These are phyloP conservation scores for Omphalea diandra DNA, from an alignment of 441 rosid species.

Conservation along the genomic window DNA sequence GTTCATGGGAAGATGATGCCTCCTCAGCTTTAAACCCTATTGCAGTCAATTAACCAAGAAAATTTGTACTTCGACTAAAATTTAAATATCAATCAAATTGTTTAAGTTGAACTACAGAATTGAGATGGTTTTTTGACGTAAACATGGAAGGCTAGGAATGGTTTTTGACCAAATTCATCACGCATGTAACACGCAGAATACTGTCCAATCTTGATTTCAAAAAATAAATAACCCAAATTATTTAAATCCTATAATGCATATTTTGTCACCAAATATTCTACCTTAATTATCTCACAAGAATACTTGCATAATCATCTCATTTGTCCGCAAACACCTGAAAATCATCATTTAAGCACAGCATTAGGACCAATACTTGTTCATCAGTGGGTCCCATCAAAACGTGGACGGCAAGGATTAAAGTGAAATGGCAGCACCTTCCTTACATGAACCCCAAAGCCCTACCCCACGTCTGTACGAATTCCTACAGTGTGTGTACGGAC, in stretches of 20 bases:
- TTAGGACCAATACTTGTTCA: neutral
- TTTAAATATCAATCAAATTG: no score
- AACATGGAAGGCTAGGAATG: no score
- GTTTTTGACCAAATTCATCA: neutral
- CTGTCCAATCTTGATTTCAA: neutral
- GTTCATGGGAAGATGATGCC: no score
- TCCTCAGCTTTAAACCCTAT: no score
- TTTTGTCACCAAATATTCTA: neutral
- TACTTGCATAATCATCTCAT: neutral
- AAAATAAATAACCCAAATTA: neutral
- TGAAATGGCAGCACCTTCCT: neutral
- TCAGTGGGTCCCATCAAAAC: neutral
- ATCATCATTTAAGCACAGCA: no score
- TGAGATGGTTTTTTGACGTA: no score
- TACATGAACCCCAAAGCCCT: neutral
- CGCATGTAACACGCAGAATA: neutral
- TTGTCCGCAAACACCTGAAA: no score
- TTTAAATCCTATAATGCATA: neutral
- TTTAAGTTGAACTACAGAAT: no score
- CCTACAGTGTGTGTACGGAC: neutral
- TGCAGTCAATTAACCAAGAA: no score
- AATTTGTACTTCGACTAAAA: no score
- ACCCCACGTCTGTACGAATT: neutral
- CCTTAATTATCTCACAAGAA: no score
- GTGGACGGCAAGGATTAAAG: conserved; percentile 8